Percentiles rank a stretch among this genome's conserved stretches.
Evolutionary conservation across 495 filamentous ascomycete species (phyloP).

Genomic region (Neurospora terricola): DNA sequence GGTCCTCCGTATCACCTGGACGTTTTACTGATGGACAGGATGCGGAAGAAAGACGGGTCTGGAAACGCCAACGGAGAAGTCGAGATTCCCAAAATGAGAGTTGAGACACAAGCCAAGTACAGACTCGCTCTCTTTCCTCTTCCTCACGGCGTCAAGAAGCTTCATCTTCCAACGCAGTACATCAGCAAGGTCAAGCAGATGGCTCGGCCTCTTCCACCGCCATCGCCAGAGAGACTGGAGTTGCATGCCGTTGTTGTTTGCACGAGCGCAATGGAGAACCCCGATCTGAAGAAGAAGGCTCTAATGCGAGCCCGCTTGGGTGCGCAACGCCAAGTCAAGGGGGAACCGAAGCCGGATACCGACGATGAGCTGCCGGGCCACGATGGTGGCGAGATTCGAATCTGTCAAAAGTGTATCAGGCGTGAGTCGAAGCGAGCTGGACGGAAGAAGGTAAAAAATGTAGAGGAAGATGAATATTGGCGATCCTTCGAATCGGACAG

Average conservation of each 20-base stretch:
- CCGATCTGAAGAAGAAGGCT: slow-evolving; percentile 49
- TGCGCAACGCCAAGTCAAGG: slow-evolving; percentile 1
- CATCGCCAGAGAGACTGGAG: slow-evolving; percentile 65
- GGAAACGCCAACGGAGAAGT: background rate
- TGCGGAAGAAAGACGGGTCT: background rate
- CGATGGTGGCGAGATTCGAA: slow-evolving; percentile 80
- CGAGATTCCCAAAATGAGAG: slow-evolving; percentile 59
- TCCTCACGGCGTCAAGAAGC: slow-evolving; percentile 60
- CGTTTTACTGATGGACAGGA: background rate
- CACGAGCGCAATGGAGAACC: slow-evolving; percentile 82
- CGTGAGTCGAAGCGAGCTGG: slow-evolving; percentile 80
- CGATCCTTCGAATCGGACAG: slow-evolving; percentile 63
- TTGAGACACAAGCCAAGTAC: slow-evolving; percentile 89
- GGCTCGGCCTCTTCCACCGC: slow-evolving; percentile 51
- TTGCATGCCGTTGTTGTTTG: slow-evolving; percentile 75
- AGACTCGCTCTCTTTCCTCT: slow-evolving; percentile 62
- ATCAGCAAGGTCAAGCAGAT: slow-evolving; percentile 87
- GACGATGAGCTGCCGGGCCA: slow-evolving; percentile 56
- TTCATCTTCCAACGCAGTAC: slow-evolving; percentile 79
- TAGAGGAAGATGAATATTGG: slow-evolving; percentile 76
- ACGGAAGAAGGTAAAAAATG: slow-evolving; percentile 80
- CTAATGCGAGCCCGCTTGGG: slow-evolving; percentile 50
- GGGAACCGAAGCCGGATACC: slow-evolving; percentile 18
- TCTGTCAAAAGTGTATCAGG: slow-evolving; percentile 73
- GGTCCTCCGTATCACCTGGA: background rate